These are phyloP conservation scores for Erythrobasidium yunnanense DNA, from an alignment of 768 basidiomycete species.

Conservation along the genomic window DNA sequence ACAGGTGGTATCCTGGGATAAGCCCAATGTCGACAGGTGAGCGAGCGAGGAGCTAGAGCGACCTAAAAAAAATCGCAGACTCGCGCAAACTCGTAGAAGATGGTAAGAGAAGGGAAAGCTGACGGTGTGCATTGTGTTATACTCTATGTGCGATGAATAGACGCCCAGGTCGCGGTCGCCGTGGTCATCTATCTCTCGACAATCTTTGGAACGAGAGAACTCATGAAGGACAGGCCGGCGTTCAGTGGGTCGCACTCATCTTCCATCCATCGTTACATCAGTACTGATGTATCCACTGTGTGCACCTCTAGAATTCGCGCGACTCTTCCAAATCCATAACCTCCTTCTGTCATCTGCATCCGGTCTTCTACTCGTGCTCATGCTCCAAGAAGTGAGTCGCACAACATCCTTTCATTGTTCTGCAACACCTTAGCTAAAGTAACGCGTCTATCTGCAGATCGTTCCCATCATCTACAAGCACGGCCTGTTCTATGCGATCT, in stretches of 20 bases:
- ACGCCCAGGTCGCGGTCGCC: constrained; percentile 50
- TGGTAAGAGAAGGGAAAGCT: neutral
- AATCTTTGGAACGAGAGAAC: constrained; percentile 70
- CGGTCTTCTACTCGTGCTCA: constrained; percentile 68
- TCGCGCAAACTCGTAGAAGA: no score
- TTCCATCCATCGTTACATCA: neutral
- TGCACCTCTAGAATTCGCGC: constrained; percentile 39
- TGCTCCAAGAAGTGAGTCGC: constrained; percentile 68
- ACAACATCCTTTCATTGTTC: no score
- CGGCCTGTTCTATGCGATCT: constrained; percentile 66
- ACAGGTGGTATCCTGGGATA: constrained; percentile 17
- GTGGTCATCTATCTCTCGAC: constrained; percentile 71
- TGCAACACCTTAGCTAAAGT: neutral
- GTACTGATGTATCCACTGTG: neutral
- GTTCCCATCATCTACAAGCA: constrained; percentile 62
- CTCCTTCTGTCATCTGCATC: constrained; percentile 74
- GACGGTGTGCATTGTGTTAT: neutral
- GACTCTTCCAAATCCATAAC: constrained; percentile 57
- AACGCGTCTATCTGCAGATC: constrained; percentile 31
- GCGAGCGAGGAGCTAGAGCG: no score
- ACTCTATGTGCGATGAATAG: neutral
- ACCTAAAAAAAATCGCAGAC: no score
- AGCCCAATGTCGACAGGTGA: constrained; percentile 21
- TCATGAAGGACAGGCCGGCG: constrained; percentile 69
- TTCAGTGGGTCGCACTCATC: constrained; percentile 44